Evolutionary conservation across 108 stramenopile genomes (phyloP).

Genomic region (Fistulifera pelliculosa): DNA sequence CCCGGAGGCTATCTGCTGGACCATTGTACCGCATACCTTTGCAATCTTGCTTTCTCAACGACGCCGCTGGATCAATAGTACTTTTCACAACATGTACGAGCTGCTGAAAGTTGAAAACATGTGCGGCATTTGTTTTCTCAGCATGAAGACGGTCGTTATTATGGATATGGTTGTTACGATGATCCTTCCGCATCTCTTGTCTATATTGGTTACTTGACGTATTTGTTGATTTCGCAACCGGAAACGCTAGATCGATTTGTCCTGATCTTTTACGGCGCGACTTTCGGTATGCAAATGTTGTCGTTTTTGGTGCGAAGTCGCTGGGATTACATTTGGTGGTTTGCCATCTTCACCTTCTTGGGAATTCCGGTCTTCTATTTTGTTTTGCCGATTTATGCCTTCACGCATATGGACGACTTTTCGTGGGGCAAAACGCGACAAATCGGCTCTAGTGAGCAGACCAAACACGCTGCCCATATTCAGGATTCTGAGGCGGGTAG

Average conservation of each 20-base stretch:
- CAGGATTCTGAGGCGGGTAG: too few species aligned
- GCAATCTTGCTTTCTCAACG: conserved; percentile 24
- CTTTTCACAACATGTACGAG: conserved; percentile 60
- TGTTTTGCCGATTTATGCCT: conserved; percentile 41
- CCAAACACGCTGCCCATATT: too few species aligned
- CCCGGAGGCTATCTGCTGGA: conserved; percentile 48
- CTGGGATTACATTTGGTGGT: conserved; percentile 4
- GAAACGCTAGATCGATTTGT: neutral
- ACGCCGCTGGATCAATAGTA: conserved; percentile 56
- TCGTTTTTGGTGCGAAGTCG: neutral
- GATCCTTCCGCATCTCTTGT: conserved; percentile 41
- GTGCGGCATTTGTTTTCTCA: conserved; percentile 37
- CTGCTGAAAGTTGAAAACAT: conserved; percentile 20
- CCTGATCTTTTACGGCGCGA: neutral
- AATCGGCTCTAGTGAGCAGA: too few species aligned
- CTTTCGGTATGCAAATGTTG: neutral
- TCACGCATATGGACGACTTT: conserved; percentile 59
- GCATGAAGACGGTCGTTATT: conserved; percentile 45
- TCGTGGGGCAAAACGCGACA: conserved; percentile 54
- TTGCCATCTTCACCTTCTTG: conserved; percentile 1
- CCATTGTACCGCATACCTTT: conserved; percentile 42
- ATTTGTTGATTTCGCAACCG: conserved; percentile 5
- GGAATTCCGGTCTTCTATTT: conserved; percentile 53
- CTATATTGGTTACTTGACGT: conserved; percentile 49
- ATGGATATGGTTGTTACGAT: conserved; percentile 43